These are phyloP conservation scores for Ceratobasidium sp. DNA, from an alignment of 1,284 basidiomycete genomes.

Conservation along the genomic window DNA sequence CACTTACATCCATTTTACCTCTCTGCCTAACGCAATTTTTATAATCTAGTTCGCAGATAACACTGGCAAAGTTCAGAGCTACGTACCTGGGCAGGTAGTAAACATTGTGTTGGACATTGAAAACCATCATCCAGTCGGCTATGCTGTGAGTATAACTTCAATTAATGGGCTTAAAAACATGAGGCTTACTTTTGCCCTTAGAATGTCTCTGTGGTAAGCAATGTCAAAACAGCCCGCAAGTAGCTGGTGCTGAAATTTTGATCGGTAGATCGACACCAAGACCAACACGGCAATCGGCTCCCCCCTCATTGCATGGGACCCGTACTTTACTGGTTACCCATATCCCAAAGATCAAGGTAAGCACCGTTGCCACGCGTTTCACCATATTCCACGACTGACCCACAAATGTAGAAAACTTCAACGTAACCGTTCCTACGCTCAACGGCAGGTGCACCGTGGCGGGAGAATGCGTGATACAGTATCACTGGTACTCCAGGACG, in stretches of 20 bases:
- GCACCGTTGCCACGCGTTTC: background rate
- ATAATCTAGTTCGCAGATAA: conserved; percentile 28
- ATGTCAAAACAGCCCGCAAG: background rate
- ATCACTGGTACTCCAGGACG: conserved; percentile 40
- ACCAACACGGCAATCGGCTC: conserved; percentile 36
- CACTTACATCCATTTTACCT: background rate
- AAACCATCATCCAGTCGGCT: conserved; percentile 43
- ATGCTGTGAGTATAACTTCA: conserved; percentile 28
- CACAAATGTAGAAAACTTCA: conserved; percentile 27
- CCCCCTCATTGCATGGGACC: conserved; percentile 38
- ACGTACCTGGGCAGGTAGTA: conserved; percentile 33
- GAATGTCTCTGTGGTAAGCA: conserved; percentile 41
- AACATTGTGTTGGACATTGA: conserved; percentile 44
- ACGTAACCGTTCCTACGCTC: conserved; percentile 37
- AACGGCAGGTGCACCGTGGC: conserved; percentile 33
- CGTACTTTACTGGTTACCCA: conserved; percentile 43
- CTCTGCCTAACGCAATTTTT: background rate
- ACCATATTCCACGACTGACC: background rate
- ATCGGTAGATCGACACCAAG: conserved; percentile 13
- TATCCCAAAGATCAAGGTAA: conserved; percentile 39
- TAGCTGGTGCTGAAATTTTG: background rate
- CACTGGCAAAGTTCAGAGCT: conserved; percentile 28
- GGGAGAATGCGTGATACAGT: conserved; percentile 39
- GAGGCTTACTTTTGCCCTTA: background rate
- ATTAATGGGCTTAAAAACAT: background rate